Base-by-base conservation (phyloP, 2,329 filamentous ascomycete genomes). In the Xylariaceae sp. region DNA sequence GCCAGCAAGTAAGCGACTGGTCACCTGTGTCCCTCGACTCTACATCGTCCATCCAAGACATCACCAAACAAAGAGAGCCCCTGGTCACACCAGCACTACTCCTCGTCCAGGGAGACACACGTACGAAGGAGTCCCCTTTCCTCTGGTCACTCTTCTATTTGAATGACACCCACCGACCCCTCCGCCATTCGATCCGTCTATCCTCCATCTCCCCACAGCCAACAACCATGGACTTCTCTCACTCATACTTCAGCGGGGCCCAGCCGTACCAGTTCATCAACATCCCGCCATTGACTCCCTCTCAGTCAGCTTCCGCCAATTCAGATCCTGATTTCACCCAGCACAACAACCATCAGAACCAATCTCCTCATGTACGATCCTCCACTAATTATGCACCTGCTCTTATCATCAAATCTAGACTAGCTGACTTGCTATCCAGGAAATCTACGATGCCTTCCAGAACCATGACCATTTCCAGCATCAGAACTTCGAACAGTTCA, bases 211-310 rank as follows among this genome's bases (percentile, higher is more conserved):
- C 25, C 8, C 32, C 22, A 27, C 33, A 25, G 23, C 22, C 25
- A 27, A 38, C 47, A 48, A 52, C 54, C 40, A 80, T 80, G 77
- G 75, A 80, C 60, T 80, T 74, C 63, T 68, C 73, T 37, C 76
- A 75, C 52, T 63, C 70, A 37, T 80, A 76, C 62, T 75, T 69
- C 55, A 54, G 69, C 40, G 68, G 67, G 58, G 59, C 68, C 48
- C 73, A 76, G 65, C 67, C 73, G 40, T 79, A 76, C 64, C 74
- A 73, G 56, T 80, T 79, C 60, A 70, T 79, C 60, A 68, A 70
- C 52, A 72, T 80, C 43, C 67, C 72, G 45, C 75, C 75, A 38
- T 59, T 78, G 59, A 79, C 76, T 50, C 76, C 77, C 22, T 77
- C 76, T 45, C 72, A 76, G 61, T 75, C 76, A 46, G 75, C 75